These are phyloP conservation scores for Cryphonectria naterciae DNA, from an alignment of 2,329 filamentous ascomycete species.

Conservation along the genomic window DNA sequence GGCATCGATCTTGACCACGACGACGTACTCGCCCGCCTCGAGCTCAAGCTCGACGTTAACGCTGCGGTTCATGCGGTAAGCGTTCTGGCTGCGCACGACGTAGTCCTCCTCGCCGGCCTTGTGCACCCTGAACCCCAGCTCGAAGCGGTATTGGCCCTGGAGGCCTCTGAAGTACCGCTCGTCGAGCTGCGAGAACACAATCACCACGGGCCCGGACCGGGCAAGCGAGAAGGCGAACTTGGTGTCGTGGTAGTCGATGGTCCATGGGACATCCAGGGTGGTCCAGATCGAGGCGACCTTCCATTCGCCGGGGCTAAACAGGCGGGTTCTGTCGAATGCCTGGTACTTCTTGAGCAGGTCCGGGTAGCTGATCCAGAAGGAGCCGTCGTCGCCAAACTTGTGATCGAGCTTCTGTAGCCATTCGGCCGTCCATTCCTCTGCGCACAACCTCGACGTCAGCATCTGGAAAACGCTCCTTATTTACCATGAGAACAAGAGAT, in stretches of 20 bases:
- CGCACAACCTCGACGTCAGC: neutral
- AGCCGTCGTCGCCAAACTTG: conserved; percentile 63
- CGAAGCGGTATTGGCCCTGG: conserved; percentile 58
- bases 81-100: conserved; percentile 61
- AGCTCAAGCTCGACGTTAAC: conserved; percentile 64
- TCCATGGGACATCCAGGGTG: conserved; percentile 65
- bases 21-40: conserved; percentile 58
- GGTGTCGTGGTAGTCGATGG: conserved; percentile 61
- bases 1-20: conserved; percentile 60
- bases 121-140: conserved; percentile 47
- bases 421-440: conserved; percentile 63
- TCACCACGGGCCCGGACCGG: conserved; percentile 59
- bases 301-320: conserved; percentile 63
- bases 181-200: conserved; percentile 66
- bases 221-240: conserved; percentile 63
- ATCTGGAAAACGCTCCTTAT: no score
- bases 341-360: conserved; percentile 66
- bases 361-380: conserved; percentile 67
- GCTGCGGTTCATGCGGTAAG: conserved; percentile 62
- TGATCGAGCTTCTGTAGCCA: conserved; percentile 61
- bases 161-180: conserved; percentile 65
- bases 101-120: conserved; percentile 58
- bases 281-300: conserved; percentile 63
- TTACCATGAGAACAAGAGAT: conserved; percentile 32
- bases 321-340: conserved; percentile 63